Percentiles rank a stretch among this genome's conserved stretches.
phyloP scores from a whole-genome alignment of 305 asterid genomes.

The Fraxinus xanthoxyloides region DNA sequence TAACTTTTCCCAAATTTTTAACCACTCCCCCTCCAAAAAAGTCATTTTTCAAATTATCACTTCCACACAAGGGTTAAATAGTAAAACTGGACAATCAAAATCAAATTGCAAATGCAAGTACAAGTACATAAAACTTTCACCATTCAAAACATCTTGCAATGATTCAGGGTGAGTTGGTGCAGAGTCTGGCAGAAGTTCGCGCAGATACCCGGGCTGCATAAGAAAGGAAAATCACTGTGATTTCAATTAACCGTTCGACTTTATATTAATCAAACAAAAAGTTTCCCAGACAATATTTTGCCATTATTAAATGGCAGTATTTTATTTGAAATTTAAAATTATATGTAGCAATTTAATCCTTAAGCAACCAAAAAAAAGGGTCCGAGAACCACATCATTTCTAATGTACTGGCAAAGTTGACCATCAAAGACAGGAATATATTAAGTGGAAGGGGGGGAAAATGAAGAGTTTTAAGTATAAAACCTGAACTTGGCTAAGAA shows the following conservation, averaged over 20 bases:
- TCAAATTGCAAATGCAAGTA: neutral
- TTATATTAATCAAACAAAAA: neutral
- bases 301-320: neutral
- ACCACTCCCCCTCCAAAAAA: neutral
- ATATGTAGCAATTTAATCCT: neutral
- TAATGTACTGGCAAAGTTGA: neutral
- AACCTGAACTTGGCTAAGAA: conserved; percentile 97
- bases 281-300: neutral
- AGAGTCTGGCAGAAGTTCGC: conserved; percentile 72
- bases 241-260: neutral
- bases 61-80: neutral
- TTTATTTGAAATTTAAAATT: neutral
- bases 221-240: neutral
- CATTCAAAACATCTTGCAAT: conserved; percentile 63
- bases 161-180: conserved; percentile 75
- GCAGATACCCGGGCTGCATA: conserved; percentile 91
- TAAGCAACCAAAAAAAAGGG: neutral
- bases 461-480: neutral
- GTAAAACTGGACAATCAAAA: conserved; percentile 7
- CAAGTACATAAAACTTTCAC: conserved; percentile 31
- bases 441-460: neutral
- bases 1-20: neutral
- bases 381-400: neutral
- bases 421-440: neutral
- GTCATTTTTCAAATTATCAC: neutral